Base-by-base conservation (phyloP, 768 basidiomycete species). In the Asterophora lycoperdoides region DNA sequence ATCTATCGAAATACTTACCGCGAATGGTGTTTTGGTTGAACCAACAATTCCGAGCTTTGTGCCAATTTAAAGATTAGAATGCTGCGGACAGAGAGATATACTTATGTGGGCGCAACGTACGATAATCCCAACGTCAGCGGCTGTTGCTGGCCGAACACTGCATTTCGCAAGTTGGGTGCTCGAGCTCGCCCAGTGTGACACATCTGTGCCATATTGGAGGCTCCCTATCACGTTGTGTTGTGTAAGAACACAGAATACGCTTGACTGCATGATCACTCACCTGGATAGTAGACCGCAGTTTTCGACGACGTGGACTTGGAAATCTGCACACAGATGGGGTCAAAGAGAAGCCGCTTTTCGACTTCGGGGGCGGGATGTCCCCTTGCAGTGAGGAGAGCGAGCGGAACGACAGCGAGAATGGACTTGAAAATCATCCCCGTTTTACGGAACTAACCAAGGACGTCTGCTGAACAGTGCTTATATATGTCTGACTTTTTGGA, bases 91-190 rank as follows among this genome's bases (percentile, higher is more conserved):
- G 8, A n/a, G 20, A 36, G 20, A 29, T 23, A 23, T 23, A 23
- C n/a, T n/a, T n/a, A n/a, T n/a, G n/a, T 23, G 23, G 23, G 11
- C 11, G 29, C 29, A 41, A 56, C 73, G 20, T 54, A 83, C 83
- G 13, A 79, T 78, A 0, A 55, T 62, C 1, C 65, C 70, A 26
- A 84, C 61, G 47, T 86, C 83, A 5, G 69, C 66, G 0, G 74
- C 64, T 1, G 71, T 78, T 8, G 76, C 78, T 2, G 82, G 82
- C 54, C 83, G 78, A 8, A 85, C 81, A 8, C 75, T 74, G 57
- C 82, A 85, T 1, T 68, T 62, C 0, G 82, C 57, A 1, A 45
- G 1, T 46, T 80, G 70, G 0, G 68, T 57, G 53, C 77, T 81
- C 4, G 79, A 79, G 18, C 61, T 61, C 0, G 77, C 73, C 77